Base-by-base conservation (phyloP, 352 stramenopile species). In the Thalassiosira allenii region DNA sequence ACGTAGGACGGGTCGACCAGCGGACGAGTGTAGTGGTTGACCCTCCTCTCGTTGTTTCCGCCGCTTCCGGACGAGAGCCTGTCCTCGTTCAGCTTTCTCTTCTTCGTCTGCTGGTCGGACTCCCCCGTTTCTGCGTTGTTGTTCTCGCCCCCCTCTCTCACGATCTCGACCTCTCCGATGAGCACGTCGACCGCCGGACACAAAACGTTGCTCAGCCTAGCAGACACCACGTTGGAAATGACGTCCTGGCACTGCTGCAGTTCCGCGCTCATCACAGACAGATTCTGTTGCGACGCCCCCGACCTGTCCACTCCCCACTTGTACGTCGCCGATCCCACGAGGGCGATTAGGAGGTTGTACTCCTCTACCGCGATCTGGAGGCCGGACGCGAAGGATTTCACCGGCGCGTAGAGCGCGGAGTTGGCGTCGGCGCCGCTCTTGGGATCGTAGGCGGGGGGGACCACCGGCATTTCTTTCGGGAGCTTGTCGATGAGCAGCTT, bases 271-370 rank as follows among this genome's bases (percentile, higher is more conserved):
- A 93, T 78, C 0, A 92, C 51, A 2, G 30, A 71, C 23, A 91
- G 67, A 80, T 93, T 91, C 78, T 93, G 88, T 54, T 93, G 85
- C 0, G 83, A 79, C 3, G 88, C 88, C n/a, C 88, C 88, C n/a
- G 62, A 84, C 14, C 85, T 75, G 68, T 93, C 88, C 0, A 88
- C 86, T 52, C 86, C 85, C 88, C 88, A 93, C 68, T 84, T 85
- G 57, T 93, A 93, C 0, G 83, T 91, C 0, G 88, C 83, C 0
- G 85, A 78, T 9, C 53, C 75, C 1, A 93, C 77, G 44, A 86
- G 89, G 44, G 64, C 86, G 14, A 91, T 27, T 9, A 90, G 64
- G 2, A 93, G 59, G 61, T 90, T 87, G 74, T 89, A 91, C 57
- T 88, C 74, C 79, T 93, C 88, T 27, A 93, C 69, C 8, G 76